Evolutionary conservation across 164 flowering plant species (phyloP).

Genomic region (Magnolia changhungtana): DNA sequence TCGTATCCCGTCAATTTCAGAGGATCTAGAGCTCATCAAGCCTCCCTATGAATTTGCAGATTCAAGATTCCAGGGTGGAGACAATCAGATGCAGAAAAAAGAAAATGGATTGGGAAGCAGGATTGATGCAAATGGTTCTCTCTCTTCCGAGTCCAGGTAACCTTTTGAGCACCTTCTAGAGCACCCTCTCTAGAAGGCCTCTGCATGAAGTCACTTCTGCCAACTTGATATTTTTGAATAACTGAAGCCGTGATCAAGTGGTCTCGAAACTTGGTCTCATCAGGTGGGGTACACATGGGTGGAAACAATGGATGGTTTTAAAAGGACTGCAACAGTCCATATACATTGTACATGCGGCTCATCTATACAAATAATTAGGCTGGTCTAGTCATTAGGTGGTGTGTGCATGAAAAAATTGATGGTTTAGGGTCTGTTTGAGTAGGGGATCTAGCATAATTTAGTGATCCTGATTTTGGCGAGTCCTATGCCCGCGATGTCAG

Average conservation of each 20-base stretch:
- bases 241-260: too few relatives aligned
- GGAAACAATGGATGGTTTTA: neutral
- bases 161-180: neutral
- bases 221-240: too few relatives aligned
- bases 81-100: neutral
- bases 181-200: neutral
- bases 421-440: too few relatives aligned
- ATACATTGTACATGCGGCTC: neutral
- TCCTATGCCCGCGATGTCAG: too few relatives aligned
- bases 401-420: too few relatives aligned
- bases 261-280: too few relatives aligned
- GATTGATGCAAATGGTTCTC: slow-evolving; percentile 29
- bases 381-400: too few relatives aligned
- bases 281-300: too few relatives aligned
- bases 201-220: too few relatives aligned
- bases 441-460: too few relatives aligned
- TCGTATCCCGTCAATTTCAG: neutral
- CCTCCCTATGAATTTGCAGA: slow-evolving; percentile 21
- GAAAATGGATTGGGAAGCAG: neutral
- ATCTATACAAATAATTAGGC: too few relatives aligned
- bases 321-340: neutral
- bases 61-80: slow-evolving; percentile 13
- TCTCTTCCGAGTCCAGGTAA: slow-evolving; percentile 33
- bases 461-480: too few relatives aligned
- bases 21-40: slow-evolving; percentile 8